Evolutionary conservation across 768 basidiomycete genomes (phyloP).

Genomic region (Mycena pura): DNA sequence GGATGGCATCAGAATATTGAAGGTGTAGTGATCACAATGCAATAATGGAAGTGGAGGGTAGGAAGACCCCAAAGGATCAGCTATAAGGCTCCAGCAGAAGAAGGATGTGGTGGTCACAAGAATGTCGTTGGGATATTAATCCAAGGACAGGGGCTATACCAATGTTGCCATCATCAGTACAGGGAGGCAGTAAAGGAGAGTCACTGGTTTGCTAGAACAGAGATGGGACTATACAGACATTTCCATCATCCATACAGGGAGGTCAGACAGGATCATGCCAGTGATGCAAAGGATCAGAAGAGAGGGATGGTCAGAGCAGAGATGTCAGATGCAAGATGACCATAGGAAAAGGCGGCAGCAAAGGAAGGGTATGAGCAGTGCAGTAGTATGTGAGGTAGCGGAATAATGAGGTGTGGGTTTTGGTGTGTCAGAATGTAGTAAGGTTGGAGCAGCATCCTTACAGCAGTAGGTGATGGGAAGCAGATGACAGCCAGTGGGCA

Average conservation of each 20-base stretch:
- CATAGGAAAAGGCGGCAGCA: not conserved
- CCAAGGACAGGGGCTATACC: conserved; percentile 4
- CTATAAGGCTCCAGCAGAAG: not conserved
- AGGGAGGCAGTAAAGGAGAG: not conserved
- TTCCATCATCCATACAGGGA: not conserved
- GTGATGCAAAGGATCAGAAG: not conserved
- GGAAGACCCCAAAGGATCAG: not conserved
- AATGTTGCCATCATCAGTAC: not conserved
- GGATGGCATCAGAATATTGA: not conserved
- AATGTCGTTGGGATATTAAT: conserved; percentile 1
- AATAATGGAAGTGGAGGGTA: not conserved
- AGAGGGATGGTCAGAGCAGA: not conserved
- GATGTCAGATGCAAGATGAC: not conserved
- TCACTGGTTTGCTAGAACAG: not conserved
- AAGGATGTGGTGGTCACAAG: not conserved
- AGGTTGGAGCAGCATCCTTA: not conserved
- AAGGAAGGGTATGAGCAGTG: not conserved
- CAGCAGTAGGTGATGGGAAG: too few species aligned
- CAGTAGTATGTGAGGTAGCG: not conserved
- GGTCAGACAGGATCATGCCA: not conserved
- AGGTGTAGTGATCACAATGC: not conserved
- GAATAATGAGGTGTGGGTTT: not conserved
- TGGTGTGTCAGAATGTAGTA: not conserved
- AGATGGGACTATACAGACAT: not conserved
- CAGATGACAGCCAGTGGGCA: too few species aligned